These are phyloP conservation scores for Aleurites moluccanus DNA, from an alignment of 441 rosid species.

Conservation along the genomic window DNA sequence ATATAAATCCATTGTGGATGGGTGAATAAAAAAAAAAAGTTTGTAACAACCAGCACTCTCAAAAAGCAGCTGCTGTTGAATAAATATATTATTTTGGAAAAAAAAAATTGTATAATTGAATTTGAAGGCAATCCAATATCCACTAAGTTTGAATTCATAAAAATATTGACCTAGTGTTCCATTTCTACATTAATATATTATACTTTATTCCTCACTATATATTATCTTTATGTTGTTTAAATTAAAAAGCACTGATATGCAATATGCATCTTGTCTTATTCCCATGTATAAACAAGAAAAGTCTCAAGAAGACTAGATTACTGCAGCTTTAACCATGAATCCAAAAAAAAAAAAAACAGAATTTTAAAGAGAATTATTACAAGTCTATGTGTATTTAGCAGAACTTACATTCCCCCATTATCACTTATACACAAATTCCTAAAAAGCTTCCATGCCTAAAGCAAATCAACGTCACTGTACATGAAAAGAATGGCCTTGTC, in stretches of 20 bases:
- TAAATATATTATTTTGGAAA: not conserved
- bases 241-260: not conserved
- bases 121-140: not conserved
- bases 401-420: no score
- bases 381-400: not conserved
- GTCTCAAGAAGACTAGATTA: no score
- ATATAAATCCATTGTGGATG: no score
- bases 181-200: not conserved
- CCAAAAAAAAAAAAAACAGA: not conserved
- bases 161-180: not conserved
- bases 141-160: not conserved
- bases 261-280: not conserved
- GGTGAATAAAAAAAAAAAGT: no score
- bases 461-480: not conserved
- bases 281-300: no score
- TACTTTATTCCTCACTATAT: not conserved
- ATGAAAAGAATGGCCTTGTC: constrained; percentile 19
- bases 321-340: no score
- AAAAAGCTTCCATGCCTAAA: not conserved
- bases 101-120: not conserved
- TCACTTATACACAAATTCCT: not conserved
- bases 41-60: not conserved
- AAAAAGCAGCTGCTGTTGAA: not conserved
- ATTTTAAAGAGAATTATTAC: not conserved
- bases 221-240: no score